A percentile compares a stretch with the other conserved stretches of the same genome.
phyloP scores from a whole-genome alignment of 371 early-diverging fungal genomes.

The Choanephora cucurbitarum region DNA sequence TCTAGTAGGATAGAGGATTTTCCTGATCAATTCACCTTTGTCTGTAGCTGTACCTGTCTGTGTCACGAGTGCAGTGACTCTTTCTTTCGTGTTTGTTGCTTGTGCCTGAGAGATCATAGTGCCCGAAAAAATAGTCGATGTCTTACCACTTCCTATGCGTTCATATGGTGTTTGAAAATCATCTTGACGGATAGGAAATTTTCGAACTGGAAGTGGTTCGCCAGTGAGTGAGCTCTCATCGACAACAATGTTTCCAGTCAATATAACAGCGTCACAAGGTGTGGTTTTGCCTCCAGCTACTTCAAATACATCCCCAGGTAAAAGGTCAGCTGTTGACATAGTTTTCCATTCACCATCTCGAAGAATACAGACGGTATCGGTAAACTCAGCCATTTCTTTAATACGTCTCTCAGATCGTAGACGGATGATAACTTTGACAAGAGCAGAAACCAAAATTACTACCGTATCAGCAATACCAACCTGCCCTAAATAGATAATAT shows the following conservation, averaged over 20 bases:
- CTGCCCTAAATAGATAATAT: conserved; percentile 38
- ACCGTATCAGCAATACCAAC: conserved; percentile 72
- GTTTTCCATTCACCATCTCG: conserved; percentile 54
- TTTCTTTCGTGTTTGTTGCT: conserved; percentile 28
- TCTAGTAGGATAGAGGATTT: conserved; percentile 69
- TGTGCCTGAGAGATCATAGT: conserved; percentile 52
- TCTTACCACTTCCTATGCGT: conserved; percentile 53
- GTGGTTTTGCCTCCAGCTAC: conserved; percentile 53
- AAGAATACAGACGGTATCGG: conserved; percentile 43
- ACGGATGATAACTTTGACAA: conserved; percentile 67
- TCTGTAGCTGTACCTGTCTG: conserved; percentile 74
- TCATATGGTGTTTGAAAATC: conserved; percentile 31
- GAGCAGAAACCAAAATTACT: conserved; percentile 68
- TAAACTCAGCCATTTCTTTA: conserved; percentile 64
- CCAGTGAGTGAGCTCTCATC: conserved; percentile 74
- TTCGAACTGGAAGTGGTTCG: conserved; percentile 60
- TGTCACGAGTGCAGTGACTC: conserved; percentile 64
- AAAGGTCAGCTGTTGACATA: conserved; percentile 56
- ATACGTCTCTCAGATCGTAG: conserved; percentile 65
- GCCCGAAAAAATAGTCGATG: conserved; percentile 55
- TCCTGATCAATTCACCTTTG: conserved; percentile 75
- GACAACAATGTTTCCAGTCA: conserved; percentile 69
- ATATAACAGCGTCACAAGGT: conserved; percentile 68
- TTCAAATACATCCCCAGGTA: conserved; percentile 74
- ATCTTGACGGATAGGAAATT: conserved; percentile 53